These are phyloP conservation scores for Nasturtium officinale DNA, from an alignment of 345 rosid genomes.

Conservation along the genomic window DNA sequence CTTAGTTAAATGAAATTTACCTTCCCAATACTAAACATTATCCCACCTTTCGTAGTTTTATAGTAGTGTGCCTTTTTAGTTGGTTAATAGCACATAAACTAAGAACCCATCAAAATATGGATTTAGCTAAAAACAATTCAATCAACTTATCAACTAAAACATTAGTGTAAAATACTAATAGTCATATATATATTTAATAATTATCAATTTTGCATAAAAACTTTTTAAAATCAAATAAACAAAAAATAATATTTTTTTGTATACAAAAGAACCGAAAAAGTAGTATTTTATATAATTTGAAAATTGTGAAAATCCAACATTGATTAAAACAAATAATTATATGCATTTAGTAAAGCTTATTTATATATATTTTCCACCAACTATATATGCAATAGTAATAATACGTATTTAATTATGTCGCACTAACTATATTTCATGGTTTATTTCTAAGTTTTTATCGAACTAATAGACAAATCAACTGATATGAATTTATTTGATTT, in stretches of 20 bases:
- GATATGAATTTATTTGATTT: background rate
- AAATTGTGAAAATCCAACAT: background rate
- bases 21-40: background rate
- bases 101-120: too few species aligned
- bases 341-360: background rate
- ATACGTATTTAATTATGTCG: too few species aligned
- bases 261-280: too few species aligned
- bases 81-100: too few species aligned
- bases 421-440: background rate
- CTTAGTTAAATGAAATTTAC: background rate
- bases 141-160: too few species aligned
- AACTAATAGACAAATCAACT: background rate
- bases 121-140: too few species aligned
- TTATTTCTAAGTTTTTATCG: background rate
- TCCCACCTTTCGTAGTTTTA: background rate
- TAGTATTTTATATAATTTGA: background rate
- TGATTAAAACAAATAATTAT: background rate
- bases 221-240: too few species aligned
- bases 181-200: too few species aligned
- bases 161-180: too few species aligned
- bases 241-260: too few species aligned
- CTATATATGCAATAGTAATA: background rate
- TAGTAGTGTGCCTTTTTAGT: too few species aligned
- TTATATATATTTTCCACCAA: background rate
- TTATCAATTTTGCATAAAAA: background rate